Evolutionary conservation across 2,329 filamentous ascomycete genomes (phyloP).

Genomic region (Venturia carpophila): DNA sequence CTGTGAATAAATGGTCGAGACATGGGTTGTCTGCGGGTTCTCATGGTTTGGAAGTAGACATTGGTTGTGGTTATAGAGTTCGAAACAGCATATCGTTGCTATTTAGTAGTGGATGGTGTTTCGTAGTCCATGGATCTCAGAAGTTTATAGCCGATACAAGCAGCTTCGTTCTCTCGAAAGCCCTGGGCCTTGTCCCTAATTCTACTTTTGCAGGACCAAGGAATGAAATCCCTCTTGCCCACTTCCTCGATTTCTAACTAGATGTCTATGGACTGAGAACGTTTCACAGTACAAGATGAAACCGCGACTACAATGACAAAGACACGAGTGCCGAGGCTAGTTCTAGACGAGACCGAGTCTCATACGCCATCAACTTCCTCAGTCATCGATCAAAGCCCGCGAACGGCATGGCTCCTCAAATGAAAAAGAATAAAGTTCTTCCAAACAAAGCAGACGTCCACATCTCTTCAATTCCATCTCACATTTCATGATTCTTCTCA

Average conservation of each 20-base stretch:
- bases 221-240: not conserved
- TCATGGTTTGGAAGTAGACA: not conserved
- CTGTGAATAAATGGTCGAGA: slow-evolving; percentile 2
- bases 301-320: not conserved
- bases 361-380: not conserved
- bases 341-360: not conserved
- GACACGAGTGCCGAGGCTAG: not conserved
- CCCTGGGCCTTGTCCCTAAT: not conserved
- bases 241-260: not conserved
- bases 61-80: not conserved
- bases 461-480: not conserved
- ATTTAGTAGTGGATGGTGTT: not conserved
- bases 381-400: not conserved
- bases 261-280: not conserved
- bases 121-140: not conserved
- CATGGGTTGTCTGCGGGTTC: slow-evolving; percentile 7
- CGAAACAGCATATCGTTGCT: not conserved
- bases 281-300: not conserved
- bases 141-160: not conserved
- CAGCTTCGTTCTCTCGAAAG: not conserved
- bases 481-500: not conserved
- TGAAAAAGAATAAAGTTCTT: too few relatives aligned
- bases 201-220: not conserved
- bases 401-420: too few relatives aligned
- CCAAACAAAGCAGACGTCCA: not conserved